Evolutionary conservation across 805 yeast species (phyloP).

Genomic region (Kodamaea leandrae): DNA sequence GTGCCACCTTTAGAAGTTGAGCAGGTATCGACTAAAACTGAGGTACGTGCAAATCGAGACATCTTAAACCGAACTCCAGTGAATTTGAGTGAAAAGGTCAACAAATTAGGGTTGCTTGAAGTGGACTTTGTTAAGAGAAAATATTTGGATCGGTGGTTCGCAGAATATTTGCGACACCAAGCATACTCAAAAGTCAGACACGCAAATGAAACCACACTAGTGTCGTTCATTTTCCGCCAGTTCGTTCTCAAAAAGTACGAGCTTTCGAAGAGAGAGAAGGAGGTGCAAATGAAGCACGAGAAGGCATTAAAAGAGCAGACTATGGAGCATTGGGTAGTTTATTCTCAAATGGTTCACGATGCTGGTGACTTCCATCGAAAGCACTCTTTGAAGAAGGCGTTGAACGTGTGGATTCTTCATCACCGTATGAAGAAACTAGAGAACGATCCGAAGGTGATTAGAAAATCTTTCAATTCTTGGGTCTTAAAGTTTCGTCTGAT

Average conservation of each 20-base stretch:
- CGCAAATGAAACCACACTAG: background rate
- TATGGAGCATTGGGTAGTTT: background rate
- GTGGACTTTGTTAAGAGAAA: background rate
- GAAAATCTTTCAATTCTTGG: background rate
- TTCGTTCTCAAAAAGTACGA: slow-evolving; percentile 2
- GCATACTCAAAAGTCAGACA: background rate
- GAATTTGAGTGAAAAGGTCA: slow-evolving; percentile 7
- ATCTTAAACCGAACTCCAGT: slow-evolving; percentile 1
- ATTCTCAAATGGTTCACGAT: background rate
- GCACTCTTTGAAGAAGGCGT: no score
- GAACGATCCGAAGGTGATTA: background rate
- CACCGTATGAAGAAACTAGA: background rate
- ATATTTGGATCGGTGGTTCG: slow-evolving; percentile 8
- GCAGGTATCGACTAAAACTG: background rate
- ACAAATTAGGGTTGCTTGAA: slow-evolving; percentile 5
- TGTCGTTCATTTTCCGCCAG: slow-evolving; percentile 5
- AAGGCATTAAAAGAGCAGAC: background rate
- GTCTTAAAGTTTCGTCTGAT: background rate
- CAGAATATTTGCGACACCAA: background rate
- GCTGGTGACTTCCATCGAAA: no score
- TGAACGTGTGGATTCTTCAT: background rate
- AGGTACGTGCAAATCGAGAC: background rate
- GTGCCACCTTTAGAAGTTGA: background rate
- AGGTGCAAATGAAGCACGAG: background rate
- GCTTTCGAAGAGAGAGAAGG: background rate